Evolutionary conservation across 495 filamentous ascomycete genomes (phyloP), one percentile per base, ranked within the genome.

Genomic region (Daldinia decipiens): DNA sequence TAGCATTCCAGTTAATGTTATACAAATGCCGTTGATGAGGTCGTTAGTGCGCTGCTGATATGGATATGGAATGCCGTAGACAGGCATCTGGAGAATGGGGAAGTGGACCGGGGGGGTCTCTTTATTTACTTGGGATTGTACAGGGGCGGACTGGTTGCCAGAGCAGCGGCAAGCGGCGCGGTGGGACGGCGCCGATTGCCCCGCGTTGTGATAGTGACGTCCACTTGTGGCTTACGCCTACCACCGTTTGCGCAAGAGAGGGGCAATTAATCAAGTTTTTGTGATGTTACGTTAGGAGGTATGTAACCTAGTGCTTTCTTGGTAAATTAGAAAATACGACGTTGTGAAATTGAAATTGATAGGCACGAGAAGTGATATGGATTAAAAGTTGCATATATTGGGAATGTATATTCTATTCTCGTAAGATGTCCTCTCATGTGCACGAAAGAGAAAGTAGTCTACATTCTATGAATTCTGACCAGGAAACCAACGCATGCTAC

Each of bases 1-100:
- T 36, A 82, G 67, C 73, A 85, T 82, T 70, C 75, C 80, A 78
- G 77, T 77, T 68, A 86, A 72, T 62, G 78, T 81, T 52, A 83
- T 77, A 59, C 78, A 72, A 61, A 84, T 79, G 56, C 82, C 77
- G 43, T 72, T 57, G 73, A 85, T 61, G 21, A 77, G 74, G 52
- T 80, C 73, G 70, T 72, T 70, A 40, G 66, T 65, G 40, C 73
- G 73, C 51, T 60, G 68, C 52, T 67, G 65, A 34, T 65, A 59
- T 38, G 58, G 67, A 55, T 70, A 60, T 68, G 73, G 65, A 69
- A 75, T 68, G 70, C 75, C 75, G 59, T 75, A 75, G 47, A 72
- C 65, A n/a, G 70, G 59, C 75, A 77, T 75, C 32, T 67, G 39
- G 39, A 36, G 57, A 60, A 59, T 13, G 51, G 29, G 40, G 53